Conservation (phyloP, 1,284 basidiomycete genomes). For the Apiotrichum mycotoxinovorans region DNA sequence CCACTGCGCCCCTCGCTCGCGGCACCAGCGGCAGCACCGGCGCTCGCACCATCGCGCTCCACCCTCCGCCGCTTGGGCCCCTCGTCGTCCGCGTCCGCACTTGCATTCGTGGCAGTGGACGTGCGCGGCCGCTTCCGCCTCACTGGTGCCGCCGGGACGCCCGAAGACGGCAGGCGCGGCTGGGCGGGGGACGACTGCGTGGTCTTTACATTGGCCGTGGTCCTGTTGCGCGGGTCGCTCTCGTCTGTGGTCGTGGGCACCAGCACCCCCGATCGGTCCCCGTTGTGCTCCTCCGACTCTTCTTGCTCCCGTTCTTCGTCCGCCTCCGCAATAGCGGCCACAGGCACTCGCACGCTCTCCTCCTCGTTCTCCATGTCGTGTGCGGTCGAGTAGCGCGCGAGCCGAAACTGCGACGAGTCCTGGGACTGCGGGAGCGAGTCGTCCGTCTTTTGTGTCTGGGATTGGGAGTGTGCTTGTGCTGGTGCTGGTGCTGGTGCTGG, state of each 20-base stretch:
- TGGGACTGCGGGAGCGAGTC: conserved; percentile 16
- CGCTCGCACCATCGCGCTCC: no score
- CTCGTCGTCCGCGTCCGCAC: conserved; percentile 11
- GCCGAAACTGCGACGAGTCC: conserved; percentile 9
- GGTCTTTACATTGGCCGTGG: background rate
- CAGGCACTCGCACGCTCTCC: background rate
- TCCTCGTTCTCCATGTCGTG: background rate
- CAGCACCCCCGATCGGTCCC: no score
- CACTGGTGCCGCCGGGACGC: no score
- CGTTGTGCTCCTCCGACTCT: background rate
- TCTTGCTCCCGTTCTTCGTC: background rate
- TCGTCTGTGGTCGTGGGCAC: no score
- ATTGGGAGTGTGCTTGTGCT: background rate
- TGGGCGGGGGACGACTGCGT: background rate
- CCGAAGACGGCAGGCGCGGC: background rate
- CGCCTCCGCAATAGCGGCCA: background rate
- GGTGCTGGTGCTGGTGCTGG: no score
- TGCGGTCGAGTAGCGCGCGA: conserved; percentile 6
- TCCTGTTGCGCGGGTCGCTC: background rate
- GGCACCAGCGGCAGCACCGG: no score
- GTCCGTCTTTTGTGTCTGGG: background rate
- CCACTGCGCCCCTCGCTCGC: no score
- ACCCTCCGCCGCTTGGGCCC: background rate
- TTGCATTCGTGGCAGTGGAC: background rate
- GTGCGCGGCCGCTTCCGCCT: conserved; percentile 5